Conservation (phyloP, 73 alveolate species). For the Paramecium primaurelia region DNA sequence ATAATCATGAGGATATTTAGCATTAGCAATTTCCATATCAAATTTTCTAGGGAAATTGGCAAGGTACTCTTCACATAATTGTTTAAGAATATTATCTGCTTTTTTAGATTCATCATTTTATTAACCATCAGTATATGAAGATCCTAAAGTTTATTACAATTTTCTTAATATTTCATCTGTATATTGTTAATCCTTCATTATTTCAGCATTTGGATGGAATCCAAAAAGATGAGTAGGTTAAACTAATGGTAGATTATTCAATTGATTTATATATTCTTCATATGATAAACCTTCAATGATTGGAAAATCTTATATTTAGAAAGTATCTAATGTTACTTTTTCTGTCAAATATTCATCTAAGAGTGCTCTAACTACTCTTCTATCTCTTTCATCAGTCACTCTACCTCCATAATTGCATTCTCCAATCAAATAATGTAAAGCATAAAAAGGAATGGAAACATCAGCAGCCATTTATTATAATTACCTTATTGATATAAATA, state of each 20-base stretch:
- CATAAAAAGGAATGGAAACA: slow-evolving; percentile 78
- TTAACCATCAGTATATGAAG: slow-evolving; percentile 73
- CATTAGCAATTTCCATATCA: slow-evolving; percentile 85
- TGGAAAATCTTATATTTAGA: slow-evolving; percentile 66
- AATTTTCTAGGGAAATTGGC: slow-evolving; percentile 85
- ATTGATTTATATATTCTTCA: slow-evolving; percentile 71
- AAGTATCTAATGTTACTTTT: background rate
- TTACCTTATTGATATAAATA: slow-evolving; percentile 83
- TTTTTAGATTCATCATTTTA: slow-evolving; percentile 71
- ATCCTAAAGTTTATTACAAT: slow-evolving; percentile 48
- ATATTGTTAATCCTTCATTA: slow-evolving; percentile 88
- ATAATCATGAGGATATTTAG: slow-evolving; percentile 91
- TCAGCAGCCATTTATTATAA: slow-evolving; percentile 94
- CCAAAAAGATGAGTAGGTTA: slow-evolving; percentile 98
- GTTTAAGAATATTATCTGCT: slow-evolving; percentile 69
- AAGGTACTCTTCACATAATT: slow-evolving; percentile 84
- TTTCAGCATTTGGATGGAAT: slow-evolving; percentile 98
- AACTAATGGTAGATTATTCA: slow-evolving; percentile 74
- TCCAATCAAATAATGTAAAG: slow-evolving; percentile 98
- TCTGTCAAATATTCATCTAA: slow-evolving; percentile 83
- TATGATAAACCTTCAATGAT: slow-evolving; percentile 87
- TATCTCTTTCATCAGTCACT: slow-evolving; percentile 99
- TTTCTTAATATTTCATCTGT: slow-evolving; percentile 27
- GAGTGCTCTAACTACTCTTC: slow-evolving; percentile 92
- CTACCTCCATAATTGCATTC: slow-evolving; percentile 99